phyloP scores from a whole-genome alignment of 1,284 basidiomycete species.

The Tilletia walkeri region DNA sequence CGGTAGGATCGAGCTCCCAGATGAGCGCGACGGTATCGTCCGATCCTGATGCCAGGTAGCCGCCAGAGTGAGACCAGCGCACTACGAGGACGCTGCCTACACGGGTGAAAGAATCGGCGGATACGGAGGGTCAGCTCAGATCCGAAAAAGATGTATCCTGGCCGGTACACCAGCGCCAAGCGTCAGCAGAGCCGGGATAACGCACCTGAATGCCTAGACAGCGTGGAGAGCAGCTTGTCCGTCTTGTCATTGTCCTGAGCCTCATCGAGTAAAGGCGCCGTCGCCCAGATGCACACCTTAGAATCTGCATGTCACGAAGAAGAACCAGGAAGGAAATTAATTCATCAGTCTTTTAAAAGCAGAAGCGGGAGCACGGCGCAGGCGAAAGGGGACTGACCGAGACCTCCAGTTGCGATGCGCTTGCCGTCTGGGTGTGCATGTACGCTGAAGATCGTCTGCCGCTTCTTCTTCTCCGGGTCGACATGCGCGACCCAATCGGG shows the following conservation, averaged over 20 bases:
- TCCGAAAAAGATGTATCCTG: background rate
- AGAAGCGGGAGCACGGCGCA: background rate
- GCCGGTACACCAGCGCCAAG: background rate
- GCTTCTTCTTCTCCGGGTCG: slow-evolving; percentile 63
- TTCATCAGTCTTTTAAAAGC: background rate
- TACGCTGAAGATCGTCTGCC: slow-evolving; percentile 83
- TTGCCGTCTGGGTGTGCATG: slow-evolving; percentile 94
- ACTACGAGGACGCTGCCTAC: slow-evolving; percentile 81
- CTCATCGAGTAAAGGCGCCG: slow-evolving; percentile 79
- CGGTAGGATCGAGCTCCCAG: slow-evolving; percentile 77
- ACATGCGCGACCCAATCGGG: slow-evolving; percentile 54
- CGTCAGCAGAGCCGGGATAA: background rate
- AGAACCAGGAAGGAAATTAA: background rate
- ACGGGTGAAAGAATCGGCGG: background rate
- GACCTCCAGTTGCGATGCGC: slow-evolving; percentile 88
- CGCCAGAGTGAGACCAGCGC: slow-evolving; percentile 91
- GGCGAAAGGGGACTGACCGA: slow-evolving; percentile 57
- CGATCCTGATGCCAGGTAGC: slow-evolving; percentile 91
- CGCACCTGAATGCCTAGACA: slow-evolving; percentile 81
- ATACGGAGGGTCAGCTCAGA: background rate
- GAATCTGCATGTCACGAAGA: slow-evolving; percentile 63
- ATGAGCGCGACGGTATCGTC: slow-evolving; percentile 94
- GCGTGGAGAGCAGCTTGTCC: slow-evolving; percentile 82
- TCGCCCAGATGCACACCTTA: slow-evolving; percentile 96
- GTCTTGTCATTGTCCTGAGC: slow-evolving; percentile 64